These are phyloP conservation scores for Lepidium aucheri DNA, from an alignment of 345 rosid genomes.

Conservation along the genomic window DNA sequence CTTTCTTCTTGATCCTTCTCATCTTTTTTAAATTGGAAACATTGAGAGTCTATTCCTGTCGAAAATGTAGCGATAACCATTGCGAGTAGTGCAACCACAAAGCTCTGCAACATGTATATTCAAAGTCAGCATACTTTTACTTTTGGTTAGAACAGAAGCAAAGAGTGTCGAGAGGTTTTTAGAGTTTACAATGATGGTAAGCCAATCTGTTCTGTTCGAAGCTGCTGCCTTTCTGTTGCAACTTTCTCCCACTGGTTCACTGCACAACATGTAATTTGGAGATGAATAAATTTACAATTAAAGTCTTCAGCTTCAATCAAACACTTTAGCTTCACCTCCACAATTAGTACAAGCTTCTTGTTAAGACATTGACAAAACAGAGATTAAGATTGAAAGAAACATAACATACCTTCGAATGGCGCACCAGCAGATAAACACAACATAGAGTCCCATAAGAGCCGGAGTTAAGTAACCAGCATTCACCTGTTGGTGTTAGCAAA, in stretches of 20 bases:
- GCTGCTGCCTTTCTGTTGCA: conserved; percentile 85
- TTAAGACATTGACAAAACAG: background rate
- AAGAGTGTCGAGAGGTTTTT: background rate
- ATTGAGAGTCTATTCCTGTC: conserved; percentile 88
- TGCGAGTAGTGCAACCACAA: conserved; percentile 69
- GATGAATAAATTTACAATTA: background rate
- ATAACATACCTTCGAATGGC: conserved; percentile 74
- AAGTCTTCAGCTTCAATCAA: no score
- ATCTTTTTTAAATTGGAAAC: conserved; percentile 67
- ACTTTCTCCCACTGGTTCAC: conserved; percentile 88
- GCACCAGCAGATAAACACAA: conserved; percentile 91
- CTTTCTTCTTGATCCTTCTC: conserved; percentile 36
- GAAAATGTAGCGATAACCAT: conserved; percentile 95
- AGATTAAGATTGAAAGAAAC: background rate
- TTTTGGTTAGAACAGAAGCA: background rate
- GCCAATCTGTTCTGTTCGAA: conserved; percentile 85
- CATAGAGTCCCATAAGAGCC: conserved; percentile 94
- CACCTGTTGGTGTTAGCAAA: conserved; percentile 38
- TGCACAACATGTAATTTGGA: conserved; percentile 22
- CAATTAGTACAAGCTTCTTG: no score
- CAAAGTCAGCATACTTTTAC: background rate
- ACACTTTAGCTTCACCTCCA: no score
- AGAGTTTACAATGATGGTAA: conserved; percentile 71
- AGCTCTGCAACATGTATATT: conserved; percentile 49
- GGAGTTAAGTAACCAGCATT: conserved; percentile 78